phyloP scores from a whole-genome alignment of 305 asterid genomes.

The Striga hermonthica region DNA sequence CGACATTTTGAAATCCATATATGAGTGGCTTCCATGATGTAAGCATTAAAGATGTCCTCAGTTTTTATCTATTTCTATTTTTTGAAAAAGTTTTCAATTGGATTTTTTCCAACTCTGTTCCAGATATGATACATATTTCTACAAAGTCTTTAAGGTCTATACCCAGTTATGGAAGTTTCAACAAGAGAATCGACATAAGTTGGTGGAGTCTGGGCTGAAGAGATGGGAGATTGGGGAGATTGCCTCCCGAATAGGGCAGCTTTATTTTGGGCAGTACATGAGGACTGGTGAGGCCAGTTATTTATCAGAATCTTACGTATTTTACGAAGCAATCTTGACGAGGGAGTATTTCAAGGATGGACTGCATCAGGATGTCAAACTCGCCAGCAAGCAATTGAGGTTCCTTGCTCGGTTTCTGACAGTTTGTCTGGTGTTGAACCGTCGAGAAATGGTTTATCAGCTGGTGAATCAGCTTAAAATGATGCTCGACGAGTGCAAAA shows the following conservation, averaged over 20 bases:
- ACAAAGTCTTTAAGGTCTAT: slow-evolving; percentile 85
- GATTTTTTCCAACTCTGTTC: slow-evolving; percentile 27
- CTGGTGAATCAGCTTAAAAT: slow-evolving; percentile 84
- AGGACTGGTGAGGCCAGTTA: slow-evolving; percentile 91
- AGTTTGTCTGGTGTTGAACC: slow-evolving; percentile 80
- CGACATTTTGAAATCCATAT: no score
- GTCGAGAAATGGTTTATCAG: slow-evolving; percentile 80
- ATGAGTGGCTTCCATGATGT: no score
- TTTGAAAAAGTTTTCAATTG: no score
- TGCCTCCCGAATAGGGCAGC: slow-evolving; percentile 96
- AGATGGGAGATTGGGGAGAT: slow-evolving; percentile 99
- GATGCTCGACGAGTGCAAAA: slow-evolving; percentile 92
- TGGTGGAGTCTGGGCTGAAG: slow-evolving; percentile 90
- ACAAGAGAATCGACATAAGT: slow-evolving; percentile 86
- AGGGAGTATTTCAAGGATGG: slow-evolving; percentile 96
- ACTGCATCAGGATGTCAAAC: slow-evolving; percentile 74
- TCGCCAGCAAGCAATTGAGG: slow-evolving; percentile 83
- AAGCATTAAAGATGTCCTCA: no score
- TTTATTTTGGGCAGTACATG: slow-evolving; percentile 97
- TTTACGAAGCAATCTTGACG: slow-evolving; percentile 83
- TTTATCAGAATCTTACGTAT: slow-evolving; percentile 78
- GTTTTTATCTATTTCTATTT: no score
- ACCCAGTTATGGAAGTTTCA: slow-evolving; percentile 95
- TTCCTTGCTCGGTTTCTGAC: slow-evolving; percentile 89
- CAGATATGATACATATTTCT: slow-evolving; percentile 89